Conservation (phyloP, 164 flowering plant species). For the Chimonanthus salicifolius region DNA sequence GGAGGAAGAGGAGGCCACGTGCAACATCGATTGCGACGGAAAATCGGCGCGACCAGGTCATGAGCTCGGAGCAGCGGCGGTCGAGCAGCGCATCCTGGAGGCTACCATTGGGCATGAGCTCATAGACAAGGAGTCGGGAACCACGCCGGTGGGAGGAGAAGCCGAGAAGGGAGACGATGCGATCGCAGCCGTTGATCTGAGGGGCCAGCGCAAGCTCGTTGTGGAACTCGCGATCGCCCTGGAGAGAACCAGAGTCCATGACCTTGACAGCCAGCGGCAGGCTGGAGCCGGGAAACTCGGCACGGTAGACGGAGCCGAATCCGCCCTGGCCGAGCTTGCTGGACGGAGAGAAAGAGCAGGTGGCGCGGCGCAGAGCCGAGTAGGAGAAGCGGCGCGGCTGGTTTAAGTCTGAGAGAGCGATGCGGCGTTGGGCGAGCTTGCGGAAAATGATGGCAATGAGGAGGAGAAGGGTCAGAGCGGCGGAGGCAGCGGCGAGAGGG, state of each 20-base stretch:
- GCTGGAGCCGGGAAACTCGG: slow-evolving; percentile 30
- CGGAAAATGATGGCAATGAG: slow-evolving; percentile 32
- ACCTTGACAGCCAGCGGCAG: slow-evolving; percentile 61
- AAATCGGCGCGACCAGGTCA: slow-evolving; percentile 60
- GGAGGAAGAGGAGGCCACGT: slow-evolving; percentile 56
- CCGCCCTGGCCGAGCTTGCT: slow-evolving; percentile 86
- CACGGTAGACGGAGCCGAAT: slow-evolving; percentile 76
- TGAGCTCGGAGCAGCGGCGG: slow-evolving; percentile 53
- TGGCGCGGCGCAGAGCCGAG: slow-evolving; percentile 66
- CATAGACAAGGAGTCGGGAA: slow-evolving; percentile 56
- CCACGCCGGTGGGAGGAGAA: slow-evolving; percentile 39
- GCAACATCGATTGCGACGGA: slow-evolving; percentile 45
- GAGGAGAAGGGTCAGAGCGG: slow-evolving; percentile 21
- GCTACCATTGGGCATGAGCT: slow-evolving; percentile 75
- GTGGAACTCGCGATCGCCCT: slow-evolving; percentile 83
- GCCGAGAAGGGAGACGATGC: slow-evolving; percentile 51
- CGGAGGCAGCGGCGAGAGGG: slow-evolving; percentile 24
- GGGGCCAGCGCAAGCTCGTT: slow-evolving; percentile 71
- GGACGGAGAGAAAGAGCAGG: slow-evolving; percentile 52
- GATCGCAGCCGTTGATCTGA: slow-evolving; percentile 23
- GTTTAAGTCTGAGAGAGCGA: slow-evolving; percentile 49
- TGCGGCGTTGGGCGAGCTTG: slow-evolving; percentile 45
- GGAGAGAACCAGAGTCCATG: slow-evolving; percentile 72
- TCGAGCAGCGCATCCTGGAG: slow-evolving; percentile 76
- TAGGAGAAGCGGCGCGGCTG: slow-evolving; percentile 51